Conservation (phyloP, 1,139 yeast species). For the Tardiomyces digboiensis region DNA sequence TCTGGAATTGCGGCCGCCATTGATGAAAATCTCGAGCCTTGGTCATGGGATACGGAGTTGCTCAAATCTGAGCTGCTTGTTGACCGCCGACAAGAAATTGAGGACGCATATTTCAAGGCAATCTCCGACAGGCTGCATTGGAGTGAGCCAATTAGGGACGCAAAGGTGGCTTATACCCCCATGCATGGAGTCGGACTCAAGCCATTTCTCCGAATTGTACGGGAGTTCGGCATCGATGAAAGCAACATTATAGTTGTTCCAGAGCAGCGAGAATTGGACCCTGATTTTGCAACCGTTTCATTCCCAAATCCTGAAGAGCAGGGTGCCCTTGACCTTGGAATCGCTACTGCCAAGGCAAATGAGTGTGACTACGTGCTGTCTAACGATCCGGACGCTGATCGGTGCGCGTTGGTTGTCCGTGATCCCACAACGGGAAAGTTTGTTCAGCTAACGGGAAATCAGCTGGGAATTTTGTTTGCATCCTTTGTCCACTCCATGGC, state of each 20-base stretch:
- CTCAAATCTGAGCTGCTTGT: constrained; percentile 5
- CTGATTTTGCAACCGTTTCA: constrained; percentile 71
- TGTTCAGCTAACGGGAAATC: constrained; percentile 86
- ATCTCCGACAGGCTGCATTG: constrained; percentile 1
- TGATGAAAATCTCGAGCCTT: constrained; percentile 49
- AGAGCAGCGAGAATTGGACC: constrained; percentile 70
- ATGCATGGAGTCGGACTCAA: constrained; percentile 87
- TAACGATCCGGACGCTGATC: constrained; percentile 95
- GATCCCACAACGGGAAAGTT: constrained; percentile 35
- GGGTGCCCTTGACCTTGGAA: constrained; percentile 78
- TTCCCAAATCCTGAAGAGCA: constrained; percentile 97
- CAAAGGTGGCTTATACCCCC: constrained; percentile 74
- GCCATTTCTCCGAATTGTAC: constrained; percentile 20
- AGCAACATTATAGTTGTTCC: constrained; percentile 36
- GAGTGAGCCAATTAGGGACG: constrained; percentile 9
- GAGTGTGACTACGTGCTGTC: constrained; percentile 58
- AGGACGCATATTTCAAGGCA: constrained; percentile 5
- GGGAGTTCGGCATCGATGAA: constrained; percentile 21
- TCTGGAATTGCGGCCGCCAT: constrained; percentile 58
- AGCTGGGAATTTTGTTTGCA: constrained; percentile 81
- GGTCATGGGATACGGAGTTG: constrained; percentile 26
- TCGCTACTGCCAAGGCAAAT: constrained; percentile 37
- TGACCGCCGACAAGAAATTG: constrained; percentile 2
- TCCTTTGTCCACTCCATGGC: constrained; percentile 47
- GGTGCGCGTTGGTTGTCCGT: constrained; percentile 65